phyloP scores from a whole-genome alignment of 139 green algal species.

The Dunaliella primolecta region DNA sequence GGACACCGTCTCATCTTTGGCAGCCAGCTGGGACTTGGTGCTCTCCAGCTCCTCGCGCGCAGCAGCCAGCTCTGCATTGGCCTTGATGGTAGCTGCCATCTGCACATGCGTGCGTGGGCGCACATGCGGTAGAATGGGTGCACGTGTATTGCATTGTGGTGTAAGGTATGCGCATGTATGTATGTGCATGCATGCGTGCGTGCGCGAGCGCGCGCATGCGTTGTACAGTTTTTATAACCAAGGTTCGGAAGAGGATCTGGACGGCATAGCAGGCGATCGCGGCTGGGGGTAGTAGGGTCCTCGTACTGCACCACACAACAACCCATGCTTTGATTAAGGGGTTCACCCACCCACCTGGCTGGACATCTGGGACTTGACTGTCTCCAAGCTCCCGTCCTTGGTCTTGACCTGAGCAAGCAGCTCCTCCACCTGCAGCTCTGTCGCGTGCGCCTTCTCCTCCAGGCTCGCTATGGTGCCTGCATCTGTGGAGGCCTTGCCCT shows the following conservation, averaged over 20 bases:
- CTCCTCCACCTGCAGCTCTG: not conserved
- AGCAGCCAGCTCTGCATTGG: not conserved
- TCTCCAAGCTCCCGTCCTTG: slow-evolving; percentile 9
- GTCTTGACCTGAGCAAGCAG: not conserved
- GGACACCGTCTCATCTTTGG: not conserved
- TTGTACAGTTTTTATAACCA: too few relatives aligned
- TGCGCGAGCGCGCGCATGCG: too few relatives aligned
- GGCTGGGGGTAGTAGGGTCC: too few relatives aligned
- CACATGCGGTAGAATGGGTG: too few relatives aligned
- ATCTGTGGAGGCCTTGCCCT: not conserved
- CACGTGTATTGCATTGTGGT: too few relatives aligned
- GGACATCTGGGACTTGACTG: not conserved
- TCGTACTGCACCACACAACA: too few relatives aligned
- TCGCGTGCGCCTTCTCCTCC: not conserved
- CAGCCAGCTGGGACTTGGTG: not conserved
- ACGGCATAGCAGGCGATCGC: too few relatives aligned
- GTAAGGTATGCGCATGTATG: too few relatives aligned
- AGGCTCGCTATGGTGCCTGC: not conserved
- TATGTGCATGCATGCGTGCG: too few relatives aligned
- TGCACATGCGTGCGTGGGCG: not conserved
- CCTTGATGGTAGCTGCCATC: not conserved
- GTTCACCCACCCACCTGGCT: not conserved
- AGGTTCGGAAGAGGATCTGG: too few relatives aligned
- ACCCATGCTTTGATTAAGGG: too few relatives aligned
- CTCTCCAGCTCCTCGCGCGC: slow-evolving; percentile 2